These are phyloP conservation scores for Porpolomopsis calyptriformis DNA, from an alignment of 768 basidiomycete species.

Conservation along the genomic window DNA sequence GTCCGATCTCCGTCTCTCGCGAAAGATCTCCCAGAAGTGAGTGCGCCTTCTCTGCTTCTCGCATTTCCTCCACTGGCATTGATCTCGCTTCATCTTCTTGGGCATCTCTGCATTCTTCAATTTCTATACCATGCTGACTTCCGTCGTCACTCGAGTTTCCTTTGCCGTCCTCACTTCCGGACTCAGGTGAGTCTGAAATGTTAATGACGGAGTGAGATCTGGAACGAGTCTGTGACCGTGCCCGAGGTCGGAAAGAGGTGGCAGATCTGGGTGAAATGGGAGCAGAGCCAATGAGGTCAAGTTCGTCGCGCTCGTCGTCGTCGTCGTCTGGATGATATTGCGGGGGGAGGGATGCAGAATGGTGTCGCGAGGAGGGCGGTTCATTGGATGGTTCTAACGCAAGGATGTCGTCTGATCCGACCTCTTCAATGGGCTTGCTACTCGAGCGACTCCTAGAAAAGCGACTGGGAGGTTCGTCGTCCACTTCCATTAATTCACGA, in stretches of 20 bases:
- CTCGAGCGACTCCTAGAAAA: not conserved
- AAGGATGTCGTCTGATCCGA: conserved; percentile 13
- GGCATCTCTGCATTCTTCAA: not conserved
- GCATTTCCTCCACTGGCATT: not conserved
- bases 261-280: conserved; percentile 10
- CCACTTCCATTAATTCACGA: not conserved
- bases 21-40: no score
- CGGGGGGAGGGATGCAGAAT: conserved; percentile 10
- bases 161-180: not conserved
- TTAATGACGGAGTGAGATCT: conserved; percentile 29
- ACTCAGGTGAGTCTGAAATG: conserved; percentile 5
- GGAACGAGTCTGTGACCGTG: conserved; percentile 8
- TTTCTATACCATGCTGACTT: not conserved
- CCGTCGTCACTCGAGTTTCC: not conserved
- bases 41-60: no score
- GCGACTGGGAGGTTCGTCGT: not conserved
- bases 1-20: no score
- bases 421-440: conserved; percentile 4
- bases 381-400: conserved; percentile 7
- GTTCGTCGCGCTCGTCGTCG: conserved; percentile 27
- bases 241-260: conserved; percentile 4
- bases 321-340: conserved; percentile 13
- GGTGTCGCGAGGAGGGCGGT: conserved; percentile 10
- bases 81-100: not conserved
- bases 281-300: conserved; percentile 29